Evolutionary conservation across 306 rosid genomes (phyloP).

Genomic region (Rosa lucieae): DNA sequence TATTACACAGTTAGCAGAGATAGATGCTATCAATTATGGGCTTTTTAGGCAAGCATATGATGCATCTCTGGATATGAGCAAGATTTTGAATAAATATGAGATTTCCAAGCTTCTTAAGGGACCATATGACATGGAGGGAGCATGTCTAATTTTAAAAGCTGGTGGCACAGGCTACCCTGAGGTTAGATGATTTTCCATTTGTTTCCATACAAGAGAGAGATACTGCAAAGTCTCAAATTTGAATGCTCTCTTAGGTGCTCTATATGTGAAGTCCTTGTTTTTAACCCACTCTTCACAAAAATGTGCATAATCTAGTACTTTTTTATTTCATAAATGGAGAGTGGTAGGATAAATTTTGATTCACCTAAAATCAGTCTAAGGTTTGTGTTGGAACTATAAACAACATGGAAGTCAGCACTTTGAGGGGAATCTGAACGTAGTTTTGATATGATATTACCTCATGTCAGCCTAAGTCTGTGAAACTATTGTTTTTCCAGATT

Average conservation of each 20-base stretch:
- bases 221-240: background rate
- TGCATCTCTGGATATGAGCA: constrained; percentile 64
- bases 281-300: background rate
- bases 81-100: constrained; percentile 70
- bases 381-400: background rate
- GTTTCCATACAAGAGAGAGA: background rate
- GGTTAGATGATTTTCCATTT: constrained; percentile 43
- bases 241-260: background rate
- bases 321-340: background rate
- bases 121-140: constrained; percentile 74
- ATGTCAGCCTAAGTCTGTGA: background rate
- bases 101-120: constrained; percentile 79
- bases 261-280: background rate
- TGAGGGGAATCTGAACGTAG: background rate
- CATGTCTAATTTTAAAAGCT: constrained; percentile 64
- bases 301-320: background rate
- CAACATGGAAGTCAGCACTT: background rate
- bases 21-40: constrained; percentile 64
- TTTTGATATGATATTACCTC: background rate
- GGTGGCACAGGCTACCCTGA: constrained; percentile 47
- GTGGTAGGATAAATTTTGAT: background rate
- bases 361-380: background rate
- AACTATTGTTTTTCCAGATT: background rate
- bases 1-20: constrained; percentile 68
- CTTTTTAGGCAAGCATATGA: constrained; percentile 77